Evolutionary conservation across 805 yeast species (phyloP).

Genomic region (Monosporozyma aquatica): DNA sequence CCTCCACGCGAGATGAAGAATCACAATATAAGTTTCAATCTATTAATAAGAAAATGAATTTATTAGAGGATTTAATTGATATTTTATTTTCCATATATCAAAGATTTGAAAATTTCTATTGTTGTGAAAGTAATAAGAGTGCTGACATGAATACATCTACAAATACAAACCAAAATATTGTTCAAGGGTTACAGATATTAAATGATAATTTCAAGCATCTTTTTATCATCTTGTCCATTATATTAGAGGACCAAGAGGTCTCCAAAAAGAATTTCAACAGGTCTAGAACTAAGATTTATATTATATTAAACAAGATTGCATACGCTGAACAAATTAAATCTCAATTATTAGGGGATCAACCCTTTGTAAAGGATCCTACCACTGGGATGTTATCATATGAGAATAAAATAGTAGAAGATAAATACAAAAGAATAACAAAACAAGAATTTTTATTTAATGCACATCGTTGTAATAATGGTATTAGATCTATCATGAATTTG

Average conservation of each 20-base stretch:
- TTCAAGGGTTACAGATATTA: too few species aligned
- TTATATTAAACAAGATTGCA: background rate
- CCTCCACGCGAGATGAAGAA: background rate
- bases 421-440: background rate
- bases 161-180: too few species aligned
- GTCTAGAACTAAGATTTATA: background rate
- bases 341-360: background rate
- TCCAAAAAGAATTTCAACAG: too few species aligned
- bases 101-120: background rate
- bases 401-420: background rate
- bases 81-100: background rate
- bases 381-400: conserved; percentile 1
- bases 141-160: too few species aligned
- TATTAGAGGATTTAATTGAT: background rate
- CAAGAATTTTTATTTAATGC: background rate
- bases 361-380: background rate
- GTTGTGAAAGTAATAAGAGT: background rate
- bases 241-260: too few species aligned
- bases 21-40: background rate
- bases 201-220: background rate
- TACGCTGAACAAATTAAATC: background rate
- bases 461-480: background rate
- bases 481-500: background rate
- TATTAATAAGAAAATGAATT: background rate
- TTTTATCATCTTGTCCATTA: background rate